phyloP scores from a whole-genome alignment of 2,329 filamentous ascomycete genomes.

The Pseudopyrenochaeta lycopersici region DNA sequence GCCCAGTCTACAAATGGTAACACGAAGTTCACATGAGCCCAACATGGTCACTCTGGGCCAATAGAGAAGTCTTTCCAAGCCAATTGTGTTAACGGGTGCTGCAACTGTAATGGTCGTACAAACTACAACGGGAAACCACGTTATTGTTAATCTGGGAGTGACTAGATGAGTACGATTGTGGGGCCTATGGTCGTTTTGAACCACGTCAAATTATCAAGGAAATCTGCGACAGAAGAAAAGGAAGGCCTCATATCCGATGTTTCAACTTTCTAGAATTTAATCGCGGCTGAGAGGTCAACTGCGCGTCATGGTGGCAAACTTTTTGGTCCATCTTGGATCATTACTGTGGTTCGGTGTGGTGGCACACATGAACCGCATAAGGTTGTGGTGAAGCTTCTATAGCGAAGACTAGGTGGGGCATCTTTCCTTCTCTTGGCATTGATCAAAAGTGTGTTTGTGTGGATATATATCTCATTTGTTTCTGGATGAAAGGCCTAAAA shows the following conservation, averaged over 20 bases:
- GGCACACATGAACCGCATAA: neutral
- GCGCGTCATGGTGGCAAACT: neutral
- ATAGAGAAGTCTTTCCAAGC: slow-evolving; percentile 17
- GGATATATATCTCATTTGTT: slow-evolving; percentile 18
- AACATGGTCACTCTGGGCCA: slow-evolving; percentile 8
- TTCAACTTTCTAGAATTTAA: neutral
- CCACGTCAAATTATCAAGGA: neutral
- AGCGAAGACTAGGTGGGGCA: slow-evolving; percentile 26
- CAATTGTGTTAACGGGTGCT: slow-evolving; percentile 6
- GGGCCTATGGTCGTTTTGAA: slow-evolving; percentile 6
- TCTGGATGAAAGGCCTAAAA: slow-evolving; percentile 13
- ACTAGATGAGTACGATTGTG: slow-evolving; percentile 11
- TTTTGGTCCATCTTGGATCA: neutral
- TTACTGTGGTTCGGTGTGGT: neutral
- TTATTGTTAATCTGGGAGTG: slow-evolving; percentile 33
- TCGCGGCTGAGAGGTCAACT: neutral
- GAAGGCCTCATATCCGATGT: neutral
- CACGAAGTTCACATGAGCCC: slow-evolving; percentile 18
- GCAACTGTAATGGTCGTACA: slow-evolving; percentile 15
- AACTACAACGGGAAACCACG: slow-evolving; percentile 4
- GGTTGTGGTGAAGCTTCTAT: neutral
- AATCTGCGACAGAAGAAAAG: neutral
- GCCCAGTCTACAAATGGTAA: slow-evolving; percentile 13
- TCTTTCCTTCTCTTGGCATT: slow-evolving; percentile 2
- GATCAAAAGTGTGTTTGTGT: slow-evolving; percentile 2